Conservation (phyloP, 1,139 yeast genomes). For the Taphrina sp. region DNA sequence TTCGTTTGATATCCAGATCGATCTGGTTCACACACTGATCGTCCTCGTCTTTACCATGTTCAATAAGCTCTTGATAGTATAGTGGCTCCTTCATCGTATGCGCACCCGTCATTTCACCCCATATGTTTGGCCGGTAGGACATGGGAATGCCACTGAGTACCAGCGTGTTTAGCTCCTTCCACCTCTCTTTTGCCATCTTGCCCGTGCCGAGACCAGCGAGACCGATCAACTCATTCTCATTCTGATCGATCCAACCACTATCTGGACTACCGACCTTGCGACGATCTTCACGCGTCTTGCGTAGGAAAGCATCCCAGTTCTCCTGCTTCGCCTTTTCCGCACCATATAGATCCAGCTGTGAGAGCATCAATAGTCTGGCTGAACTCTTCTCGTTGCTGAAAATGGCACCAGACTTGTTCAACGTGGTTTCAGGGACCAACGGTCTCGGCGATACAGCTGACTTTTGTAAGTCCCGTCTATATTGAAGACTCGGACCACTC, state of each 20-base stretch:
- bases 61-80: slow-evolving; percentile 47
- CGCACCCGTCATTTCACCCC: slow-evolving; percentile 60
- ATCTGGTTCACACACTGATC: slow-evolving; percentile 53
- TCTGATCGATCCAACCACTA: slow-evolving; percentile 37
- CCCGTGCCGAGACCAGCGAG: slow-evolving; percentile 38
- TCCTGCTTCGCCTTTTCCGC: slow-evolving; percentile 40
- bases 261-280: slow-evolving; percentile 32
- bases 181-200: slow-evolving; percentile 39
- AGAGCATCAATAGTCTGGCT: slow-evolving; percentile 40
- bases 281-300: slow-evolving; percentile 39
- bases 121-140: slow-evolving; percentile 51
- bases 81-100: slow-evolving; percentile 52
- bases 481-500: neutral
- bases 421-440: slow-evolving; percentile 17
- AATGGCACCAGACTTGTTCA: slow-evolving; percentile 20
- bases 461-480: neutral
- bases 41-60: slow-evolving; percentile 40
- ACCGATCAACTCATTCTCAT: slow-evolving; percentile 48
- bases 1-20: slow-evolving; percentile 56
- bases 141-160: slow-evolving; percentile 53
- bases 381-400: slow-evolving; percentile 21
- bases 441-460: slow-evolving; percentile 11
- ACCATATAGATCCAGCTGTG: slow-evolving; percentile 44
- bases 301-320: slow-evolving; percentile 45
- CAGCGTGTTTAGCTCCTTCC: slow-evolving; percentile 47